These are phyloP conservation scores for Plectosphaerella plurivora DNA, from an alignment of 2,329 filamentous ascomycete genomes.

Conservation along the genomic window DNA sequence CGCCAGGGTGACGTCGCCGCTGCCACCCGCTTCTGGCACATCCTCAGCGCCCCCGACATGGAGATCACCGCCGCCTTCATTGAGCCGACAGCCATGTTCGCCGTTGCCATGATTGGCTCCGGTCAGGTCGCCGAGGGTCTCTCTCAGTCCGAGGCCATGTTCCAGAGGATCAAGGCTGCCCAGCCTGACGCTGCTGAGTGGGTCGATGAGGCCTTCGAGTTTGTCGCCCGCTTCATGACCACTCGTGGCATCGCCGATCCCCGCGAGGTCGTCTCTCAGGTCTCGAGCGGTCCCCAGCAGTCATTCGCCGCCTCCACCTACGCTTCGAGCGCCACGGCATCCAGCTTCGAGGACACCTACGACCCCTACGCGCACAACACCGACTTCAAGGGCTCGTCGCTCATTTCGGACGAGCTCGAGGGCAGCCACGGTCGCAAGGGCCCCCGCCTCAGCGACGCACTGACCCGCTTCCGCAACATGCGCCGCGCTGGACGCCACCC, in stretches of 20 bases:
- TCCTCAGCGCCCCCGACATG: conserved; percentile 60
- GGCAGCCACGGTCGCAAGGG: conserved; percentile 69
- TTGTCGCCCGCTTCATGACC: conserved; percentile 56
- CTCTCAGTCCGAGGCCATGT: conserved; percentile 77
- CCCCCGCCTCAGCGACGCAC: conserved; percentile 71
- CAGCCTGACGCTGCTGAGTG: conserved; percentile 65
- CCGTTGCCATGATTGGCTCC: conserved; percentile 79
- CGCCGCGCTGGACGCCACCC: conserved; percentile 87
- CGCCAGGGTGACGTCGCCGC: conserved; percentile 74
- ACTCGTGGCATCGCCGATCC: conserved; percentile 50
- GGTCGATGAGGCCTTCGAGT: conserved; percentile 81
- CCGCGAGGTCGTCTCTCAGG: conserved; percentile 45
- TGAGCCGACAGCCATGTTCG: conserved; percentile 87
- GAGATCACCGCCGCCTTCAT: conserved; percentile 63
- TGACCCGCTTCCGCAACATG: conserved; percentile 86
- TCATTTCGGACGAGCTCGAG: conserved; percentile 88
- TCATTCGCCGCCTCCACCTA: conserved; percentile 47
- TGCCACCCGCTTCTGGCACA: conserved; percentile 76
- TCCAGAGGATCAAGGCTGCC: conserved; percentile 68
- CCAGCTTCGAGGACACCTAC: conserved; percentile 73
- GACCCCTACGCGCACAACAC: conserved; percentile 89
- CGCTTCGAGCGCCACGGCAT: conserved; percentile 49
- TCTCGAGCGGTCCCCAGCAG: conserved; percentile 38
- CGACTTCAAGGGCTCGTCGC: conserved; percentile 87
- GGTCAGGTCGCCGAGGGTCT: conserved; percentile 81